Conservation (phyloP, 441 rosid genomes). For the Populus hybrid region DNA sequence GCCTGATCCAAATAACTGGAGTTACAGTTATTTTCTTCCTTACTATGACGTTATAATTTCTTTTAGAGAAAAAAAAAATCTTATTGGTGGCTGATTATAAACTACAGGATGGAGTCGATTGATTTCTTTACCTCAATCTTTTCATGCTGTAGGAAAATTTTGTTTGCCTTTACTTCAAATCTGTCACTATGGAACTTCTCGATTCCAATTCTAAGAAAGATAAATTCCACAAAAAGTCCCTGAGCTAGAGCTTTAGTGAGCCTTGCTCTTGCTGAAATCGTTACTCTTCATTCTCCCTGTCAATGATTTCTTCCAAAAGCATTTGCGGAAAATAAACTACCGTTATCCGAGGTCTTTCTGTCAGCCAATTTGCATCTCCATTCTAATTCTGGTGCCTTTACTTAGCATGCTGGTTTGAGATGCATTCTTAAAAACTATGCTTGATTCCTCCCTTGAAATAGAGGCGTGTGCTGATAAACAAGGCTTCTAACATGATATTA, state of each 20-base stretch:
- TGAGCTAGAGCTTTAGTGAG: too few relatives aligned
- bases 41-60: not conserved
- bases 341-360: not conserved
- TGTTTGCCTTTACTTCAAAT: not conserved
- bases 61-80: not conserved
- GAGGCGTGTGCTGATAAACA: constrained; percentile 14
- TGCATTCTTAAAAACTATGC: not conserved
- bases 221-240: too few relatives aligned
- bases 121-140: too few relatives aligned
- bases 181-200: too few relatives aligned
- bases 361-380: not conserved
- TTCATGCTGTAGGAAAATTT: not conserved
- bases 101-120: too few relatives aligned
- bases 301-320: not conserved
- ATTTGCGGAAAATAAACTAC: not conserved
- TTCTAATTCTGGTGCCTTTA: not conserved
- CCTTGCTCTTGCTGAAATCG: too few relatives aligned
- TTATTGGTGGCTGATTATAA: not conserved
- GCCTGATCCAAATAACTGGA: not conserved
- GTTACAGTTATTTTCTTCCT: not conserved
- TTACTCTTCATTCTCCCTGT: not conserved
- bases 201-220: too few relatives aligned
- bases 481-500: constrained; percentile 20
- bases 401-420: not conserved
- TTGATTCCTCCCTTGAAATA: constrained; percentile 4